phyloP scores from a whole-genome alignment of 768 basidiomycete species.

The Clitopilus passeckerianus region DNA sequence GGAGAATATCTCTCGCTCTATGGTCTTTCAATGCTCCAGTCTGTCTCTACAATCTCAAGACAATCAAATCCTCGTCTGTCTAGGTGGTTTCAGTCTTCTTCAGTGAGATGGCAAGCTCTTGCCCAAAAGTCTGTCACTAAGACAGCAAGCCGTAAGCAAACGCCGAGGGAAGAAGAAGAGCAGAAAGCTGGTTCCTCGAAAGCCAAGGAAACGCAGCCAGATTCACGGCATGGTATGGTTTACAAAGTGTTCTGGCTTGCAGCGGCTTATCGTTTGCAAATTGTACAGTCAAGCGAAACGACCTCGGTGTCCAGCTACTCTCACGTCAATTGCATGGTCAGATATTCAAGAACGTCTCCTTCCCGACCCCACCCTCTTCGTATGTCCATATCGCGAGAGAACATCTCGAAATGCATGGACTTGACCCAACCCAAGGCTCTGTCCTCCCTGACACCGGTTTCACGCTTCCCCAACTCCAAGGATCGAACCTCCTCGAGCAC shows the following conservation, averaged over 20 bases:
- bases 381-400: slow-evolving; percentile 73
- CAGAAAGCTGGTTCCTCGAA: not conserved
- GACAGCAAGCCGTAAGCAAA: slow-evolving; percentile 1
- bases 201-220: not conserved
- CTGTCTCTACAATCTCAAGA: slow-evolving; percentile 12
- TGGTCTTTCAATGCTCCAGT: slow-evolving; percentile 18
- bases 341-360: slow-evolving; percentile 68
- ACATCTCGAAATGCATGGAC: slow-evolving; percentile 77
- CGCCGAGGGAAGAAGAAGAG: not conserved
- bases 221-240: not conserved
- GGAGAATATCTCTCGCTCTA: slow-evolving; percentile 4
- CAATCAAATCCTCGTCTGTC: slow-evolving; percentile 21
- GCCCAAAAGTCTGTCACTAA: slow-evolving; percentile 10
- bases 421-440: slow-evolving; percentile 77
- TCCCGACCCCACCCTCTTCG: slow-evolving; percentile 53
- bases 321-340: slow-evolving; percentile 77
- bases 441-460: slow-evolving; percentile 76
- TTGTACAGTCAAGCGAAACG: slow-evolving; percentile 63
- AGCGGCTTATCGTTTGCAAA: too few relatives aligned
- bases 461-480: slow-evolving; percentile 81
- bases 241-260: not conserved
- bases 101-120: slow-evolving; percentile 14
- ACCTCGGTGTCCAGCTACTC: slow-evolving; percentile 91
- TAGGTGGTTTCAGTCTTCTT: slow-evolving; percentile 24
- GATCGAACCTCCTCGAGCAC: slow-evolving; percentile 78